Evolutionary conservation across 2,329 filamentous ascomycete species (phyloP).

Genomic region (Calcarisporium arbuscula): DNA sequence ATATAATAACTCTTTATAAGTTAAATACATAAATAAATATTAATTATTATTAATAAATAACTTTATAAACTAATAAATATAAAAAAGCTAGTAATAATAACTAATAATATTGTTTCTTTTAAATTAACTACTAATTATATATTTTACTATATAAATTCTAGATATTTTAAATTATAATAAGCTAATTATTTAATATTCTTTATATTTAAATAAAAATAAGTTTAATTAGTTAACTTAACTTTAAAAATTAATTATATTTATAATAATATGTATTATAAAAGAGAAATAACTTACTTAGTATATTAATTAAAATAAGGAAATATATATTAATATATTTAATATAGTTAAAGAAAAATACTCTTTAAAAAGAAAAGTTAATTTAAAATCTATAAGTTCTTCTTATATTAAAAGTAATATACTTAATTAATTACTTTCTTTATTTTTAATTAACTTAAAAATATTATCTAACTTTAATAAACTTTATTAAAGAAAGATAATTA

Average conservation of each 20-base stretch:
- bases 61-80: too few species aligned
- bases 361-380: neutral
- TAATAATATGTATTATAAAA: neutral
- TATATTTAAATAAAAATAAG: neutral
- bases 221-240: slow-evolving; percentile 2
- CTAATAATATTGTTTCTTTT: neutral
- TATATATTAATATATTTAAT: neutral
- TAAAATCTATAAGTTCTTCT: neutral
- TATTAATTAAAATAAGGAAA: neutral
- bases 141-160: neutral
- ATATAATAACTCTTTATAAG: too few species aligned
- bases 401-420: neutral
- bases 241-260: slow-evolving; percentile 1
- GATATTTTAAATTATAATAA: neutral
- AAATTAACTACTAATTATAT: neutral
- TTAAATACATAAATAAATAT: too few species aligned
- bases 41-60: too few species aligned
- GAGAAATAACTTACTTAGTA: too few species aligned
- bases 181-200: neutral
- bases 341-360: too few species aligned
- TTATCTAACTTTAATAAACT: neutral
- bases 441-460: neutral
- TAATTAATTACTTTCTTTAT: neutral
- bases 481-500: neutral
- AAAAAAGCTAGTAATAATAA: neutral